A percentile compares a stretch with the other conserved stretches of the same genome.
phyloP scores from a whole-genome alignment of 2,329 filamentous ascomycete genomes.

The Fusarium irregulare region DNA sequence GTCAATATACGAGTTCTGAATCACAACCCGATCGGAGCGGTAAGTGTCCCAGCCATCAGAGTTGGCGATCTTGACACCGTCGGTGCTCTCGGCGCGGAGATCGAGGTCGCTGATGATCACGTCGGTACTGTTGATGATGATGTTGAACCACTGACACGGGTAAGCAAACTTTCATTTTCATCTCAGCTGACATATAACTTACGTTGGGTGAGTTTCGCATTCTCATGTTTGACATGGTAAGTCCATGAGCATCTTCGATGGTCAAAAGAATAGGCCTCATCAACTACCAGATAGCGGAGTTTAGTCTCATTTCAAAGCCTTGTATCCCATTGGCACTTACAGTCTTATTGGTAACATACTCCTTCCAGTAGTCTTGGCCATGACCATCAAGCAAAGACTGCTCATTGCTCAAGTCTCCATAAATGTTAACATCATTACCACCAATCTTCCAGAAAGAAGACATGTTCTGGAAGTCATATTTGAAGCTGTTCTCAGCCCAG shows the following conservation, averaged over 20 bases:
- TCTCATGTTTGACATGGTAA: conserved; percentile 68
- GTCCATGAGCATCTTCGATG: conserved; percentile 55
- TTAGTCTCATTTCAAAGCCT: accelerated
- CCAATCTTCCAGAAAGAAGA: conserved; percentile 52
- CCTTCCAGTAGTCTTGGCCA: conserved; percentile 43
- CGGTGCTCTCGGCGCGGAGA: conserved; percentile 59
- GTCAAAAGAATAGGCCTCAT: conserved; percentile 41
- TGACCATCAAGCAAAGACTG: conserved; percentile 70
- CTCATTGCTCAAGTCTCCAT: conserved; percentile 72
- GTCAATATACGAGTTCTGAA: conserved; percentile 71
- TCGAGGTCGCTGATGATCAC: conserved; percentile 72
- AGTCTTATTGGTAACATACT: conserved; percentile 30
- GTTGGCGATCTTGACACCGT: conserved; percentile 56
- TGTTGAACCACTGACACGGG: conserved; percentile 56
- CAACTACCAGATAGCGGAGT: conserved; percentile 1
- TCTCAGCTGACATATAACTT: neutral
- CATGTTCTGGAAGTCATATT: conserved; percentile 74
- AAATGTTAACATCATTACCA: conserved; percentile 66
- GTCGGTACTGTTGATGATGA: conserved; percentile 73
- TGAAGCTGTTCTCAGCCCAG: conserved; percentile 74
- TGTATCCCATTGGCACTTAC: conserved; percentile 43
- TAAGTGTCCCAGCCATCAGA: conserved; percentile 76
- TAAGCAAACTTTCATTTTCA: neutral
- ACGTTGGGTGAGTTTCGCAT: conserved; percentile 65
- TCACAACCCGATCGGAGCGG: conserved; percentile 69